Base-by-base conservation (phyloP, 768 basidiomycete genomes). In the Tubosaeta sp. region DNA sequence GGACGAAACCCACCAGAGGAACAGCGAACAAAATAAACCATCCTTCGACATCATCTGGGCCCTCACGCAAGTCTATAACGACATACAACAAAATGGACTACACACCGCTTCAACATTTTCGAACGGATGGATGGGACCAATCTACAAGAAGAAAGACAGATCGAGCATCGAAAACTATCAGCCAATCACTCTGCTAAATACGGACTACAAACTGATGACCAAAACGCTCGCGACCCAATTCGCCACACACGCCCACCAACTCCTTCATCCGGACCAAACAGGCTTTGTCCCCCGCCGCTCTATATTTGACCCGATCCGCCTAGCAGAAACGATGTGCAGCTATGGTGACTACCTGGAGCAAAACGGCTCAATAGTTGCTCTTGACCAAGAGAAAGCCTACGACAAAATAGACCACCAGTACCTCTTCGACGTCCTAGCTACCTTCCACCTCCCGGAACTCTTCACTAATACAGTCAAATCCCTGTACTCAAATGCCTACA, bases 101-200 rank as follows among this genome's bases (percentile, higher is more conserved):
- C 3, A 11, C 2, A 1, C 16, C 0, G 4, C 10, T 0, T 53
- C 60, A 0, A 3, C 18, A 0, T 78, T 73, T 46, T 24, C 64
- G 0, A 39, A 62, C 10, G 74, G 74, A 0, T 63, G 60, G 59
- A 62, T 69, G 49, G 61, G 71, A 60, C 73, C 69, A 0, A 25
- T 77, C 0, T 77, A 71, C 49, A 77, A 77, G 31, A 76, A 77
- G 35, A 68, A 64, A 4, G 69, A 72, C 16, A 38, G 19, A 3
- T 43, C 39, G 0, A 49, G 65, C 1, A 71, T 73, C 1, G 60
- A 32, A 13, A 73, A 71, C 52, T 75, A 76, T 41, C 0, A 67
- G 0, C 74, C 72, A 0, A 73, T 76, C 0, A 73, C 69, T 0
- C 55, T 74, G 0, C 59, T 72, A 0, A 71, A 73, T 42, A 56